Conservation (phyloP, 148 eudicot genomes). For the Nyssa sinensis region DNA sequence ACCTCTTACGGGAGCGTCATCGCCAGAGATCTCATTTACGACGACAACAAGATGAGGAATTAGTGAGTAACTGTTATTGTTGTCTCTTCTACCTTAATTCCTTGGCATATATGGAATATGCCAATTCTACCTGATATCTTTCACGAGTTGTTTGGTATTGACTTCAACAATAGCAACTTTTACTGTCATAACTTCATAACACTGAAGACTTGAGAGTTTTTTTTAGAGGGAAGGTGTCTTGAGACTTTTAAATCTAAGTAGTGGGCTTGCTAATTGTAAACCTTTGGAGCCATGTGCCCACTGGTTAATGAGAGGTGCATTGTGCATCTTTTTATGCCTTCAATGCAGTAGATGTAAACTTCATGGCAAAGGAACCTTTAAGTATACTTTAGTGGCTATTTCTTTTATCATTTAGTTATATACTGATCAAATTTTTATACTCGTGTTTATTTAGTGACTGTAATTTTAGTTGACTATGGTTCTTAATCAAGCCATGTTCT, state of each 20-base stretch:
- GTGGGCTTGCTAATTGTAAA: background rate
- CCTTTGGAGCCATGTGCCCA: background rate
- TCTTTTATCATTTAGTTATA: background rate
- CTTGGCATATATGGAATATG: background rate
- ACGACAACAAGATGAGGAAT: constrained; percentile 66
- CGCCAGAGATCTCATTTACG: constrained; percentile 59
- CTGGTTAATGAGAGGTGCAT: background rate
- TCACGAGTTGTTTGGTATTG: background rate
- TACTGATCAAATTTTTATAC: background rate
- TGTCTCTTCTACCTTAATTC: background rate
- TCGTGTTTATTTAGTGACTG: background rate
- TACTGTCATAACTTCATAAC: background rate
- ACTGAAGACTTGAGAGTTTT: background rate
- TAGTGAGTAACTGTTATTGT: constrained; percentile 44
- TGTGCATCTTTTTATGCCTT: background rate
- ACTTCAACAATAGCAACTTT: background rate
- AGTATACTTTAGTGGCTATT: background rate
- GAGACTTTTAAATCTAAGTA: background rate
- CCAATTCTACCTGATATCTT: background rate
- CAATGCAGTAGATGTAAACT: background rate
- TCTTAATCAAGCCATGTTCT: background rate
- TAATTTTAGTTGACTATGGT: background rate
- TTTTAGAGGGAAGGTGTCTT: background rate
- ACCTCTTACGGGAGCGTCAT: constrained; percentile 68
- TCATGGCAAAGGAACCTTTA: background rate